Percentiles rank a stretch among this genome's conserved stretches.
phyloP scores from a whole-genome alignment of 2,329 filamentous ascomycete genomes.

The Parascedosporium putredinis region DNA sequence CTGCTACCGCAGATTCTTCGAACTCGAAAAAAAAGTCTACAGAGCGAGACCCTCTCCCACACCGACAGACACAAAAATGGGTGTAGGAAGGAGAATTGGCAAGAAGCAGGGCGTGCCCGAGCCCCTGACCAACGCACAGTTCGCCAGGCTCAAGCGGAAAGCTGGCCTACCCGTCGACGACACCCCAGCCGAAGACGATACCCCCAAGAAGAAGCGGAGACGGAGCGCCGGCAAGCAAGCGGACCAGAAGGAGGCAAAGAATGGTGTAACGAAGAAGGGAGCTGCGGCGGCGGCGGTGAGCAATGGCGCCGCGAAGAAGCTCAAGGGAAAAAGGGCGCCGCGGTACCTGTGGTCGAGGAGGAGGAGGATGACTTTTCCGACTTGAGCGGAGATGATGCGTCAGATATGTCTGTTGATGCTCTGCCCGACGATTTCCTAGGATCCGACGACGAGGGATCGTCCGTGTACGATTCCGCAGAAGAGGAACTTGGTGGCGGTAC shows the following conservation, averaged over 20 bases:
- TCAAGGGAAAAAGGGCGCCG: constrained; percentile 21
- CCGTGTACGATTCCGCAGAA: constrained; percentile 64
- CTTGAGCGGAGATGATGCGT: constrained; percentile 31
- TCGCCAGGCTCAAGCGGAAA: constrained; percentile 78
- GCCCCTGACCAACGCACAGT: constrained; percentile 69
- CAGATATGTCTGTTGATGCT: constrained; percentile 30
- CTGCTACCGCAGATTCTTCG: not conserved
- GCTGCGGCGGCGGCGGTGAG: too few species aligned
- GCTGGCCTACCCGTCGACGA: constrained; percentile 55
- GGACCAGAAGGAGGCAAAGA: constrained; percentile 23
- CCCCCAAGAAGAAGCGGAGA: constrained; percentile 54
- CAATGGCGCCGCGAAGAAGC: constrained; percentile 14
- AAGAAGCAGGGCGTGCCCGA: constrained; percentile 88
- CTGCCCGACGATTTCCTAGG: constrained; percentile 51
- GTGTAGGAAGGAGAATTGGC: constrained; percentile 82
- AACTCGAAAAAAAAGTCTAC: too few species aligned
- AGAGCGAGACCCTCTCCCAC: too few species aligned
- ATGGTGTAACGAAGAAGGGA: constrained; percentile 17
- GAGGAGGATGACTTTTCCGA: constrained; percentile 25
- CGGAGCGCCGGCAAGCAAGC: constrained; percentile 25
- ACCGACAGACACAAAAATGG: constrained; percentile 59
- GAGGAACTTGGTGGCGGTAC: constrained; percentile 34
- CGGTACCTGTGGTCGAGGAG: too few species aligned
- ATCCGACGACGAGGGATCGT: constrained; percentile 35
- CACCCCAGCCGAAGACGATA: constrained; percentile 40